Conservation (phyloP, 2,329 filamentous ascomycete genomes). For the Akanthomyces uredinophilus region DNA sequence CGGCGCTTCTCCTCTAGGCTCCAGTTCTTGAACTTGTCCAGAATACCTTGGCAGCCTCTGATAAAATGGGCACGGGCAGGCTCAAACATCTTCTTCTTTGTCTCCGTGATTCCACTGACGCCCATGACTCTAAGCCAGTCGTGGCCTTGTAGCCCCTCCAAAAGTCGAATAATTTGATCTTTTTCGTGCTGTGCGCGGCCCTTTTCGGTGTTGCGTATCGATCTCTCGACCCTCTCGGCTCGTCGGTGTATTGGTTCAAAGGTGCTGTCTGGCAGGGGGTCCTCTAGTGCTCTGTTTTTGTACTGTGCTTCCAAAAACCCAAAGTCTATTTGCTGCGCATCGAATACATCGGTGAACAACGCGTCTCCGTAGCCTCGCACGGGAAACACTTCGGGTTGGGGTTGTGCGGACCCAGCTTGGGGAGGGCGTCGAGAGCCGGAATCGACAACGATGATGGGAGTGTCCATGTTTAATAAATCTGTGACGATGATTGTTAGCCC, state of each 20-base stretch:
- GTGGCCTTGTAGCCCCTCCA: constrained; percentile 81
- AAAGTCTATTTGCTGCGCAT: constrained; percentile 54
- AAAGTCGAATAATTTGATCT: constrained; percentile 57
- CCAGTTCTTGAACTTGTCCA: constrained; percentile 86
- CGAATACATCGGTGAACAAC: constrained; percentile 51
- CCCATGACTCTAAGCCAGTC: constrained; percentile 94
- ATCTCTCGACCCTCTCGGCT: constrained; percentile 56
- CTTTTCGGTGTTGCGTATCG: constrained; percentile 59
- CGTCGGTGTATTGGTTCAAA: constrained; percentile 53
- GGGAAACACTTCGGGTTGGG: constrained; percentile 27
- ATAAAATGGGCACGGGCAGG: constrained; percentile 82
- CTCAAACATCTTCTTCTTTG: constrained; percentile 80
- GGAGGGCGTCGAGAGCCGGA: constrained; percentile 31
- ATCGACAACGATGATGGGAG: constrained; percentile 67
- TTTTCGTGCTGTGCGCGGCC: constrained; percentile 62
- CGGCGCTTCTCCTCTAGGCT: constrained; percentile 82
- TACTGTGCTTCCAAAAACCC: constrained; percentile 45
- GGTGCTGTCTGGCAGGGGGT: constrained; percentile 52
- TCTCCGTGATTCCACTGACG: constrained; percentile 77
- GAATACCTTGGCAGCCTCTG: constrained; percentile 70
- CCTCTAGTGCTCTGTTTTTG: constrained; percentile 39
- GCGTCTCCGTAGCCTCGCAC: constrained; percentile 51
- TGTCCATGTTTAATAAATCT: constrained; percentile 71
- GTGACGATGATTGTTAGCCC: constrained; percentile 2
- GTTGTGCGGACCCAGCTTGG: constrained; percentile 24